Conservation (phyloP, 176 grass and related monocot species). For the Phyllostachys edulis region DNA sequence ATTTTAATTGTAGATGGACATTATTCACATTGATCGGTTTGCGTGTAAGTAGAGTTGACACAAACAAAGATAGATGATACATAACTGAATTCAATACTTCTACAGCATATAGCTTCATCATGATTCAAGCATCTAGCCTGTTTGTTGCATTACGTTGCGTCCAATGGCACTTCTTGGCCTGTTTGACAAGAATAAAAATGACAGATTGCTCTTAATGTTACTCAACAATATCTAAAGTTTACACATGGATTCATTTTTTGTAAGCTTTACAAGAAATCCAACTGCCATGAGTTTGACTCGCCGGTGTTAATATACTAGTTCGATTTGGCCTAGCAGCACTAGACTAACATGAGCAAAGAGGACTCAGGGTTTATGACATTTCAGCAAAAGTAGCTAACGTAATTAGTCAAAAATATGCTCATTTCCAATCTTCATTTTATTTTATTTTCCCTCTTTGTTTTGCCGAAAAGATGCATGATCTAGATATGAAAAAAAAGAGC, state of each 20-base stretch:
- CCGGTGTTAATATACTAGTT: too few relatives aligned
- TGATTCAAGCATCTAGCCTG: neutral
- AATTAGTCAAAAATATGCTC: neutral
- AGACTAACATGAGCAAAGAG: too few relatives aligned
- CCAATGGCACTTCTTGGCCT: neutral
- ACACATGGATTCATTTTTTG: too few relatives aligned
- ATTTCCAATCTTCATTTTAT: neutral
- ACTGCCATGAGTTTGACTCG: too few relatives aligned
- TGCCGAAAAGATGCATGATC: neutral
- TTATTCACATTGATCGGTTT: neutral
- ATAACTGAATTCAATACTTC: neutral
- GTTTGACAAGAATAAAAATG: neutral
- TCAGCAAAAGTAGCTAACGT: neutral
- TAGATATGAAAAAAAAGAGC: neutral
- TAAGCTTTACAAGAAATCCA: too few relatives aligned
- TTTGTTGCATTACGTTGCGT: neutral
- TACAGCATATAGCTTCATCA: neutral
- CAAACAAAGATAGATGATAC: neutral
- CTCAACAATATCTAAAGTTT: too few relatives aligned
- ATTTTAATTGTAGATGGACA: neutral
- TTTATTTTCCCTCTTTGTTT: neutral
- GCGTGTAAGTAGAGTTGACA: neutral
- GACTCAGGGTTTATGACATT: neutral
- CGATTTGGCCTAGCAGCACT: too few relatives aligned
- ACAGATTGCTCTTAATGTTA: neutral